A percentile compares a stretch with the other conserved stretches of the same genome.
phyloP scores from a whole-genome alignment of 2,329 filamentous ascomycete genomes.

The Paecilomyces niveus region DNA sequence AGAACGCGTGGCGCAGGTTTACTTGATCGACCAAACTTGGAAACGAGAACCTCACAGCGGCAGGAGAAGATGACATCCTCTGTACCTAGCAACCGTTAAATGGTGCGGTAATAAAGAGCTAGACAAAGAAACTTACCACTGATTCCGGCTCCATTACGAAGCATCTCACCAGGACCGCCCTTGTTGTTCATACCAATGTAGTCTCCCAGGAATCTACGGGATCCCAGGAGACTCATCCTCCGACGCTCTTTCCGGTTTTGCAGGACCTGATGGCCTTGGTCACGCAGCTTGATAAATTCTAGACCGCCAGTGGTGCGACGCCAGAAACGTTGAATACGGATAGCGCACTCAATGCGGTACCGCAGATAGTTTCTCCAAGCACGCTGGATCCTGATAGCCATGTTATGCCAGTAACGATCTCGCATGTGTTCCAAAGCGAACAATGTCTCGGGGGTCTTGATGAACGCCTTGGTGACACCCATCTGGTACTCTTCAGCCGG shows the following conservation, averaged over 20 bases:
- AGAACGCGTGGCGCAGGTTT: conserved; percentile 83
- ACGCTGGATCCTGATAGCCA: conserved; percentile 94
- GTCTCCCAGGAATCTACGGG: conserved; percentile 86
- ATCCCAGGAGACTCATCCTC: conserved; percentile 84
- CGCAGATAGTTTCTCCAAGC: conserved; percentile 95
- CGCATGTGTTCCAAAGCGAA: conserved; percentile 97
- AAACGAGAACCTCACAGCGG: conserved; percentile 79
- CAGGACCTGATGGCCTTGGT: conserved; percentile 77
- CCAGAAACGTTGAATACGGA: conserved; percentile 92
- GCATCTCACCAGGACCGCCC: conserved; percentile 70
- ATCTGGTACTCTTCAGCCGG: conserved; percentile 94
- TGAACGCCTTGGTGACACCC: conserved; percentile 93
- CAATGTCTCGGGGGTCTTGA: conserved; percentile 94
- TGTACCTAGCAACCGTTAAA: conserved; percentile 20
- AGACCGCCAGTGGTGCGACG: conserved; percentile 84
- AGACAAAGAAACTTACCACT: conserved; percentile 41
- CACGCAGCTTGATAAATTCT: conserved; percentile 80
- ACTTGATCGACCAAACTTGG: conserved; percentile 93
- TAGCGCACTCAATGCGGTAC: conserved; percentile 87
- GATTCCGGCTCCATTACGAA: conserved; percentile 68
- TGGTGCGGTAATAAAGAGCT: background rate
- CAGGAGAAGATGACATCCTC: conserved; percentile 85
- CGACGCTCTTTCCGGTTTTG: conserved; percentile 83
- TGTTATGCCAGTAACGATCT: conserved; percentile 98
- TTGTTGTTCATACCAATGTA: conserved; percentile 83